phyloP scores from a whole-genome alignment of 441 rosid genomes.

The Adansonia rubrostipa region DNA sequence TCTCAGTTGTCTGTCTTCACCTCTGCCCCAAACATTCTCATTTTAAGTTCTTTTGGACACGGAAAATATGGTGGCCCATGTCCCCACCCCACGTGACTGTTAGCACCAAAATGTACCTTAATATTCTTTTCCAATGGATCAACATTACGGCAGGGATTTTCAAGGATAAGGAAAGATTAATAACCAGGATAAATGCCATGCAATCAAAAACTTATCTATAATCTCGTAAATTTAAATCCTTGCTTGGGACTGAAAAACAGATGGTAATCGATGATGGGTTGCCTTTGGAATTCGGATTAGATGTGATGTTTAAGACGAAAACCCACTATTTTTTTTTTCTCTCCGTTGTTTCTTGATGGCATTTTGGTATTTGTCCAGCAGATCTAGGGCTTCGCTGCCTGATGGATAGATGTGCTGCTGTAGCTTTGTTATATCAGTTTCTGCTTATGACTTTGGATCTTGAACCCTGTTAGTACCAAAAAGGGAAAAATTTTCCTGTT shows the following conservation, averaged over 20 bases:
- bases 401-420: too few relatives aligned
- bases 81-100: conserved; percentile 35
- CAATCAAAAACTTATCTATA: too few relatives aligned
- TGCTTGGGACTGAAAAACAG: background rate
- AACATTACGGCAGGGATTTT: background rate
- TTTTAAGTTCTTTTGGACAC: background rate
- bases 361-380: too few relatives aligned
- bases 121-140: background rate
- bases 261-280: background rate
- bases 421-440: background rate
- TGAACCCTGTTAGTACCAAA: background rate
- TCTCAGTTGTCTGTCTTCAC: background rate
- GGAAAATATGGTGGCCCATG: conserved; percentile 10
- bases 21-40: conserved; percentile 34
- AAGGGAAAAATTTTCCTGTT: background rate
- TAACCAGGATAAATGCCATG: too few relatives aligned
- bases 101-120: conserved; percentile 8
- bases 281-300: background rate
- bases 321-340: background rate
- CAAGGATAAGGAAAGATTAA: too few relatives aligned
- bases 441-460: conserved; percentile 3
- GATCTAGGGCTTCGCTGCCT: too few relatives aligned
- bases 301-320: background rate
- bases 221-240: too few relatives aligned
- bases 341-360: background rate